Evolutionary conservation across 2,329 filamentous ascomycete genomes (phyloP).

Genomic region (Trichoderma asperellum): DNA sequence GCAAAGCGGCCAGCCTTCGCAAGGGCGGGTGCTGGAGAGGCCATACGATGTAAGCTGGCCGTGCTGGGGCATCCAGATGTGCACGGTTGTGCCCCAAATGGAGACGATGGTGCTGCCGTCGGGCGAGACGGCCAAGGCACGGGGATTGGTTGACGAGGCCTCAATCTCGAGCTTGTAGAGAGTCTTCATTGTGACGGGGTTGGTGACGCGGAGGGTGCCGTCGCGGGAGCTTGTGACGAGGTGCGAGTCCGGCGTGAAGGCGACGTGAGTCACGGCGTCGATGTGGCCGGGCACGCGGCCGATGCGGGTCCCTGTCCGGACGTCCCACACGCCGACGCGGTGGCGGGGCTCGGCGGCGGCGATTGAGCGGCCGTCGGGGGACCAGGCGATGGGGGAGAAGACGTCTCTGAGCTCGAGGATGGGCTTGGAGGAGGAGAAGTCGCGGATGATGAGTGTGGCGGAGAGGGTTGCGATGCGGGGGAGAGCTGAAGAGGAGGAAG

Average conservation of each 20-base stretch:
- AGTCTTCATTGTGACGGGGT: conserved; percentile 41
- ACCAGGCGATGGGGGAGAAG: conserved; percentile 41
- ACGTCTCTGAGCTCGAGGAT: conserved; percentile 40
- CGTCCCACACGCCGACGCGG: conserved; percentile 43
- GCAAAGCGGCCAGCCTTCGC: conserved; percentile 48
- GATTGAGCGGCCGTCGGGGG: conserved; percentile 38
- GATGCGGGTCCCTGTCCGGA: conserved; percentile 36
- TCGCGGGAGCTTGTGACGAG: conserved; percentile 46
- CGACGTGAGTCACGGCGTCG: conserved; percentile 44
- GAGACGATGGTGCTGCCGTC: conserved; percentile 43
- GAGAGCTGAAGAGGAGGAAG: neutral
- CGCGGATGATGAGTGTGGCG: conserved; percentile 40
- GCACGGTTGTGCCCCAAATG: conserved; percentile 46
- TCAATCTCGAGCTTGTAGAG: conserved; percentile 44
- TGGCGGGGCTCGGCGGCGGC: conserved; percentile 39
- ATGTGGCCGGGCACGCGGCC: conserved; percentile 44
- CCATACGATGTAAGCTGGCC: conserved; percentile 44
- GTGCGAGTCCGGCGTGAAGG: conserved; percentile 35
- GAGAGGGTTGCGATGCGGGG: conserved; percentile 38
- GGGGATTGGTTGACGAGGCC: conserved; percentile 33
- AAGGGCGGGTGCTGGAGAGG: conserved; percentile 40
- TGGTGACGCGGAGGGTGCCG: conserved; percentile 45
- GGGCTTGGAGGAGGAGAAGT: conserved; percentile 40
- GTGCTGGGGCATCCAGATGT: conserved; percentile 43
- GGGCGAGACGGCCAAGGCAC: conserved; percentile 41